Base-by-base conservation (phyloP, 257 asterid species). In the Lavandula angustifolia region DNA sequence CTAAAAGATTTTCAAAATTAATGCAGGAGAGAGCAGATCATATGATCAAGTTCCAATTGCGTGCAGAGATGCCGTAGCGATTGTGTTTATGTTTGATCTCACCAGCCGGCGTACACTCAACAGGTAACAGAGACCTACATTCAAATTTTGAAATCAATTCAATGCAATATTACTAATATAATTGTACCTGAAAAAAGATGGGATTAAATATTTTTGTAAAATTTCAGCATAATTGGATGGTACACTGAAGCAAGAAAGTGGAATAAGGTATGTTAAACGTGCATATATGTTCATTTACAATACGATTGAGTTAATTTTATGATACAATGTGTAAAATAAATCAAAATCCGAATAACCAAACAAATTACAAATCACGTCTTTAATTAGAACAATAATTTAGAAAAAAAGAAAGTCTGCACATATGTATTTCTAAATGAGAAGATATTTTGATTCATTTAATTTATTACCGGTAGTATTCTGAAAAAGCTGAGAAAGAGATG, bases 31-130 rank as follows among this genome's bases (percentile, higher is more conserved):
- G 48, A 66, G 63, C 3, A 57, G 78, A 29, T 87, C 97, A 51
- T 34, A 77, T 40, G 95, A 87, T 65, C 97, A 87, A 79, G 83
- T 90, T 11, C 96, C 97, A 10, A 78, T 85, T 66, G 95, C 96
- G 54, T 88, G 98, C 76, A 88, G 80, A 79, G 94, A 91, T 74
- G 87, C 98, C 0, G 95, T 88, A 2, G 96, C 96, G 11, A 86
- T 91, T 64, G 60, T 91, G 43, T 85, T 86, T 54, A 88, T 91
- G 98, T 91, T 91, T 54, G 98, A 91, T 80, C 98, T 91, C 32
- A 91, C 96, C 55, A 91, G 87, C 50, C 73, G 96, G 29, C 66
- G 82, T 34, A 84, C 98, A 22, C 78, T 91, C 13, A 84, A 80
- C 72, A 84, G 84, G 96, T 87, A 59, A 48, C 38, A 47, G 9